Conservation (phyloP, 169 alveolate species). For the Plasmodium yoelii region DNA sequence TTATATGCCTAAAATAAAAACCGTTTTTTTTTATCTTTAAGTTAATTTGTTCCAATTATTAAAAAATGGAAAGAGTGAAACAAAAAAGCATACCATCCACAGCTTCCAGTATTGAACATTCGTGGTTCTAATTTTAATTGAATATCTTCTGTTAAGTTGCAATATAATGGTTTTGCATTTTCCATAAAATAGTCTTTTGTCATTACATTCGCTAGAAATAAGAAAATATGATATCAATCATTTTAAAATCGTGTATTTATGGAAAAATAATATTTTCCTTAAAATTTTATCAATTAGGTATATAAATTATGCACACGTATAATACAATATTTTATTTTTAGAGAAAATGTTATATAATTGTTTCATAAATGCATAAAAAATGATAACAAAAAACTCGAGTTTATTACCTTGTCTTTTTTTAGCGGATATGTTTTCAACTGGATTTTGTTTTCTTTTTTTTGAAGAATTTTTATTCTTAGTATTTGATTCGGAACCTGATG, state of each 20-base stretch:
- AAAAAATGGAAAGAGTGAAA: slow-evolving; percentile 6
- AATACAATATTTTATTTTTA: no score
- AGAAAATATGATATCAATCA: no score
- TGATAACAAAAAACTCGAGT: background rate
- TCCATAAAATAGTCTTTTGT: slow-evolving; percentile 78
- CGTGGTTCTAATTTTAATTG: slow-evolving; percentile 79
- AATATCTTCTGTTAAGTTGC: slow-evolving; percentile 55
- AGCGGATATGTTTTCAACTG: slow-evolving; percentile 28
- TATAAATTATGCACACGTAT: background rate
- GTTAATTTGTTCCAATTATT: background rate
- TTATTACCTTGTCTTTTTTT: slow-evolving; percentile 72
- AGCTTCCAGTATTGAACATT: slow-evolving; percentile 83
- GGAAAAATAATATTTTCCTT: no score
- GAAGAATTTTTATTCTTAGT: slow-evolving; percentile 50
- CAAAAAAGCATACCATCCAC: slow-evolving; percentile 81
- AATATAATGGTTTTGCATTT: slow-evolving; percentile 75
- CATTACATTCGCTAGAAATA: slow-evolving; percentile 79
- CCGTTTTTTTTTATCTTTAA: slow-evolving; percentile 6
- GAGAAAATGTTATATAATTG: no score
- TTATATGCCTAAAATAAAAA: slow-evolving; percentile 76
- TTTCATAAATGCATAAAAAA: no score
- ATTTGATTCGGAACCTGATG: slow-evolving; percentile 30
- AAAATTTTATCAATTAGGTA: background rate
- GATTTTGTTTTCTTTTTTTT: slow-evolving; percentile 58
- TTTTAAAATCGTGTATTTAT: no score